Conservation (phyloP, 2,329 filamentous ascomycete species). For the Arthrobotrys sphaeroides region DNA sequence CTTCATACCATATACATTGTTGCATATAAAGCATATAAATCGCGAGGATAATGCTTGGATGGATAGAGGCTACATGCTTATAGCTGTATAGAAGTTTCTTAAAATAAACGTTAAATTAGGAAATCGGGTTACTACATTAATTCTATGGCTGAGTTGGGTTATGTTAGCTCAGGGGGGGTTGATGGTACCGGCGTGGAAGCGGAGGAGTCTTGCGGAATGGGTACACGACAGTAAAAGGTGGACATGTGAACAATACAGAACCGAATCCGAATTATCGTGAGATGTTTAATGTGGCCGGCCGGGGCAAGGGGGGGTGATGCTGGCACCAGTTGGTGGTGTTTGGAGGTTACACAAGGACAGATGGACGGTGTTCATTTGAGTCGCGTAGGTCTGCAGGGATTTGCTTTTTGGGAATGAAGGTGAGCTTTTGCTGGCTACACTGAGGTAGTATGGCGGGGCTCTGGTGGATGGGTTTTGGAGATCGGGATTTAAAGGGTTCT, state of each 20-base stretch:
- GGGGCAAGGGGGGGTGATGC: too few relatives aligned
- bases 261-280: slow-evolving; percentile 19
- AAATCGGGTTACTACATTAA: slow-evolving; percentile 7
- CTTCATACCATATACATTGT: neutral
- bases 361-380: slow-evolving; percentile 16
- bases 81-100: neutral
- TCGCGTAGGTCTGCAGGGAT: neutral
- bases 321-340: slow-evolving; percentile 1
- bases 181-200: neutral
- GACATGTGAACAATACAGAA: slow-evolving; percentile 34
- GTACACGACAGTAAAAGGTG: neutral
- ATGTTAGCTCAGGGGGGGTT: too few relatives aligned
- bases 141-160: too few relatives aligned
- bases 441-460: neutral
- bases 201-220: neutral
- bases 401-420: slow-evolving; percentile 6
- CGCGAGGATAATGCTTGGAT: neutral
- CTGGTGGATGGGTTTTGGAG: neutral
- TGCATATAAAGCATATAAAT: neutral
- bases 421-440: slow-evolving; percentile 4
- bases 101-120: slow-evolving; percentile 9
- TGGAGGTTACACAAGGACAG: slow-evolving; percentile 25
- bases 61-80: neutral
- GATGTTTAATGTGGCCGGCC: neutral
- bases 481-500: neutral